Base-by-base conservation (phyloP, 805 yeast genomes). In the Candida dendrica region DNA sequence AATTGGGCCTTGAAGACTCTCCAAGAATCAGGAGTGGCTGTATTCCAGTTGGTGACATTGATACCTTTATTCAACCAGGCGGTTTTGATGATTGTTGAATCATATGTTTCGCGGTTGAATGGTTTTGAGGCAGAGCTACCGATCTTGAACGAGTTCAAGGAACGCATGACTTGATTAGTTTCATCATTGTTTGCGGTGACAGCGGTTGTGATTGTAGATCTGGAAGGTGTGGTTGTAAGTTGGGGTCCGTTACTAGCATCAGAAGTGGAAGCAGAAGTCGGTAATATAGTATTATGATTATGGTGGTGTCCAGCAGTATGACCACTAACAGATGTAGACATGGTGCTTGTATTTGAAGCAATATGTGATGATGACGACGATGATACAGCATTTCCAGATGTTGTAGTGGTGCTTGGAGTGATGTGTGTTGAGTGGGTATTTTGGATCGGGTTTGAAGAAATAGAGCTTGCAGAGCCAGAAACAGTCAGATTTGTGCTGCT, bases 1-100 rank as follows among this genome's bases (percentile, higher is more conserved):
- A 89, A 63, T 52, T 80, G 86, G 0, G 84, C 88, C 39, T 82
- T 69, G 43, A 68, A 76, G 27, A 86, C 58, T 44, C 73, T 57
- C 65, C 65, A 60, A 1, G 54, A 49, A 34, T 53, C 58, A 5
- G 55, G 36, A 18, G 47, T 45, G 3, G 53, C 36, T 17, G 42
- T 44, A 32, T 48, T 47, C 47, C 51, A 51, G 24, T 54, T 49
- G 14, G 42, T 48, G 33, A 56, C 47, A 34, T 65, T 64, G 27
- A 61, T 59, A 2, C 75, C 66, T 46, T 68, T 71, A 53, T 81
- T 81, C 15, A 81, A 48, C 86, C 86, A 81, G 5, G 82, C 81
- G 1, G 66, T 64, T 56, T 75, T 79, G 47, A 74, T 60, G 14
- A 68, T 56, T 1, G 59, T 56, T 2, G 54, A 34, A 46, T 70